Evolutionary conservation across 495 filamentous ascomycete species (phyloP), one percentile per base, ranked within the genome.

Genomic region (Lentithecium fluviatile): DNA sequence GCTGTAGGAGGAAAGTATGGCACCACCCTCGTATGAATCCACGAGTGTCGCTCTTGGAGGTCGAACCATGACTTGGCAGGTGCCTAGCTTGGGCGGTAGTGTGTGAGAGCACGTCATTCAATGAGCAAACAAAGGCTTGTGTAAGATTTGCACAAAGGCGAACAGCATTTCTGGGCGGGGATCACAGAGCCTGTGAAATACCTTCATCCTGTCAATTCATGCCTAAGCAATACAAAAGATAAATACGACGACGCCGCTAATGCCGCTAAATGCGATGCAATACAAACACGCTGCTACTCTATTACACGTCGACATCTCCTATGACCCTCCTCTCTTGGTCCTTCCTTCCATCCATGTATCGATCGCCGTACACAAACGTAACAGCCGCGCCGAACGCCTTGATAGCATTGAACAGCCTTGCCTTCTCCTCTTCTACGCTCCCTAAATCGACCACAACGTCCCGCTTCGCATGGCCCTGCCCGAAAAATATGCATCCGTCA

Each of bases 381-480:
- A 52, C 36, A 19, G 37, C 56, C 12, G 19, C 20, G 1, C 15
- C 17, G n/a, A 60, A 37, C 6, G 11, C 23, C 20, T 49, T 19
- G 17, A 45, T 56, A 36, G 60, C 50, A 0, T 2, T 37, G 0
- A 62, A n/a, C 38, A 76, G 13, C 7, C 37, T 40, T 15, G 17
- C 21, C 29, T 57, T 60, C 48, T 77, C 75, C 38, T 75, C 75
- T 17, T 74, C 70, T 19, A 72, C 45, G 8, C 62, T 56, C 15
- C 66, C 65, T 15, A 74, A 49, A 17, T 69, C 63, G 12, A 76
- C 67, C 5, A 69, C 45, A 8, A 79, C 74, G 55, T 78, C 70
- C 46, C 60, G 71, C 43, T 65, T 64, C 6, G 19, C 56, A 19
- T 66, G 68, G 19, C 76, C 73, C 49, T 68, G 50, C 17, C 62